phyloP scores from a whole-genome alignment of 768 basidiomycete species.

The Boletus bicolor region DNA sequence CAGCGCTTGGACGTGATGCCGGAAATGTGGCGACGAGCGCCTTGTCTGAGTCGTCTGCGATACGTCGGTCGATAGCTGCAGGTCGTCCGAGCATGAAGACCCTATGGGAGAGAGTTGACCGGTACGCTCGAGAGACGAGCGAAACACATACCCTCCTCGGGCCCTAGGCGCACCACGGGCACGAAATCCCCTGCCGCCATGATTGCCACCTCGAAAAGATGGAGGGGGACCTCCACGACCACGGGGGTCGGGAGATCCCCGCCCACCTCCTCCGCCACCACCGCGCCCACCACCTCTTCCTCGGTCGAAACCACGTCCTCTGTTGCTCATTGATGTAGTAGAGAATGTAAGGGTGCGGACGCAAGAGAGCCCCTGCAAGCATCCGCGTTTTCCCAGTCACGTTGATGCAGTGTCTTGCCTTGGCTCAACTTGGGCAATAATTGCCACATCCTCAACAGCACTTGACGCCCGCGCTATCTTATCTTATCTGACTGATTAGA shows the following conservation, averaged over 20 bases:
- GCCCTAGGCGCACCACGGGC: slow-evolving; percentile 30
- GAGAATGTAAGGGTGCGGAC: not conserved
- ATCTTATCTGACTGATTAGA: slow-evolving; percentile 21
- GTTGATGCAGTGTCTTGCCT: slow-evolving; percentile 20
- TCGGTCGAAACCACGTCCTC: slow-evolving; percentile 40
- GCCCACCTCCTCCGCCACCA: slow-evolving; percentile 31
- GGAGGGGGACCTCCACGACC: slow-evolving; percentile 28
- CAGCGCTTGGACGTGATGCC: slow-evolving; percentile 19
- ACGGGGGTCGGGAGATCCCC: slow-evolving; percentile 28
- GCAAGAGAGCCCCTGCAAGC: not conserved
- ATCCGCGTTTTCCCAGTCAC: slow-evolving; percentile 8
- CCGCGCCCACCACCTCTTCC: slow-evolving; percentile 38
- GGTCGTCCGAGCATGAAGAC: slow-evolving; percentile 37
- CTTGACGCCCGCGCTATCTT: slow-evolving; percentile 8
- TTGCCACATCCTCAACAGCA: slow-evolving; percentile 5
- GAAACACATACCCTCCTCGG: slow-evolving; percentile 38
- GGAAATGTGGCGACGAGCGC: slow-evolving; percentile 38
- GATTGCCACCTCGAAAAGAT: slow-evolving; percentile 28
- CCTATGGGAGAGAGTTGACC: slow-evolving; percentile 22
- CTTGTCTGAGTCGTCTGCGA: slow-evolving; percentile 41
- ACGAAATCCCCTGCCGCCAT: slow-evolving; percentile 31
- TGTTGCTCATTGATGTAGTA: slow-evolving; percentile 31
- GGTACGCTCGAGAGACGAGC: not conserved
- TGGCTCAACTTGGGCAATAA: slow-evolving; percentile 2
- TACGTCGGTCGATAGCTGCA: slow-evolving; percentile 56